Conservation (phyloP, 129 eudicot species). For the Pseudognaphalium luteoalbum region DNA sequence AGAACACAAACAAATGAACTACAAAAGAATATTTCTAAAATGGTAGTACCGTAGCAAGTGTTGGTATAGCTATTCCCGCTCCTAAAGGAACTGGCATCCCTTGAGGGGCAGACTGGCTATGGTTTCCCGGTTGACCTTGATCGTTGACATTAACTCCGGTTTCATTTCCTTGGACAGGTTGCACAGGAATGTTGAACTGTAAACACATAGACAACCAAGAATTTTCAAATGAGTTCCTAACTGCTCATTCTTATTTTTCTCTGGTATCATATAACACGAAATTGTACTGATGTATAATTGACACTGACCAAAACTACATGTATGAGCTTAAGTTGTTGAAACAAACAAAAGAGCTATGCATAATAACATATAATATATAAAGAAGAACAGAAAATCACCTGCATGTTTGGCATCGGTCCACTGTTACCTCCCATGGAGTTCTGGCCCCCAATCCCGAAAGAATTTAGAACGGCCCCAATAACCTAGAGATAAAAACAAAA, state of each 20-base stretch:
- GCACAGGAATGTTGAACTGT: conserved; percentile 39
- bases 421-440: conserved; percentile 38
- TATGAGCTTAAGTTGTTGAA: not conserved
- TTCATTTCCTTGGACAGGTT: conserved; percentile 61
- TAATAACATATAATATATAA: not conserved
- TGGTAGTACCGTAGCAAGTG: conserved; percentile 60
- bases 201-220: conserved; percentile 4
- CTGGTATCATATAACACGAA: too few relatives aligned
- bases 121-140: conserved; percentile 64
- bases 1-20: not conserved
- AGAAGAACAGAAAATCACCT: conserved; percentile 34
- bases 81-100: conserved; percentile 63
- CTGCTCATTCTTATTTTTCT: not conserved
- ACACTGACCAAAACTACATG: not conserved
- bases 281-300: not conserved
- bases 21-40: not conserved
- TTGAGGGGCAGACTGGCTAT: conserved; percentile 58
- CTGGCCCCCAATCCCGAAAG: conserved; percentile 66
- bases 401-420: conserved; percentile 48
- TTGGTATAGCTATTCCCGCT: conserved; percentile 54
- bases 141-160: conserved; percentile 42
- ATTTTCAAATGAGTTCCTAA: not conserved
- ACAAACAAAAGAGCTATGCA: not conserved
- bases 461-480: conserved; percentile 84
- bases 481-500: conserved; percentile 43